phyloP scores from a whole-genome alignment of 345 rosid genomes.

The Tarenaya hassleriana region DNA sequence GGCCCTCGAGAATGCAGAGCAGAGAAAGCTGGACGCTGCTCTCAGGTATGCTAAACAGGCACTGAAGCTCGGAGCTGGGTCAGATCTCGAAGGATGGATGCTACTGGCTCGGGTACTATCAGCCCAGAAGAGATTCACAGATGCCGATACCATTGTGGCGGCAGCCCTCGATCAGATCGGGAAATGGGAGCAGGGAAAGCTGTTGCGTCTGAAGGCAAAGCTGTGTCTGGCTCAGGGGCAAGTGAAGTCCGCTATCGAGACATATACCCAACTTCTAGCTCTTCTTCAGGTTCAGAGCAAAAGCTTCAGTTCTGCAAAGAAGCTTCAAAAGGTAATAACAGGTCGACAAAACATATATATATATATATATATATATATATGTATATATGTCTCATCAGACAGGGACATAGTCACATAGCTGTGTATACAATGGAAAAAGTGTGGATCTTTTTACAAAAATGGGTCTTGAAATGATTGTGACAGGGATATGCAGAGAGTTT shows the following conservation, averaged over 20 bases:
- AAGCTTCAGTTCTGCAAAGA: conserved; percentile 40
- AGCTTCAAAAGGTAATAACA: conserved; percentile 39
- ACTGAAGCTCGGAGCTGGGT: conserved; percentile 53
- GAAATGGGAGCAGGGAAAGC: conserved; percentile 78
- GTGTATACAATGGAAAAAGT: no score
- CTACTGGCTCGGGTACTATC: conserved; percentile 71
- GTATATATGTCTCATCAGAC: no score
- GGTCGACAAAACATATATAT: no score
- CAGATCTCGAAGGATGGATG: conserved; percentile 56
- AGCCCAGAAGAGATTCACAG: conserved; percentile 51
- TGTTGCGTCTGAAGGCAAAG: conserved; percentile 70
- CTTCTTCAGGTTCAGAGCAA: conserved; percentile 66
- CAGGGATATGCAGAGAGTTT: conserved; percentile 36
- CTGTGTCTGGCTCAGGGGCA: conserved; percentile 63
- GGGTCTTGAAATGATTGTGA: conserved; percentile 13
- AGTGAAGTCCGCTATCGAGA: conserved; percentile 44
- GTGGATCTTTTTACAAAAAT: background rate
- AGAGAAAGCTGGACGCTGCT: conserved; percentile 65
- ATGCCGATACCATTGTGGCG: conserved; percentile 50
- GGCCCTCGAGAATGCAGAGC: conserved; percentile 63
- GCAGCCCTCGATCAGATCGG: conserved; percentile 69
- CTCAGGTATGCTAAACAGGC: conserved; percentile 38
- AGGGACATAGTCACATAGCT: no score
- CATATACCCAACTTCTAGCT: conserved; percentile 67
- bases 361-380: no score